Evolutionary conservation across 2,329 filamentous ascomycete genomes (phyloP), one percentile per base, ranked within the genome.

Genomic region (Xylaria sp.): DNA sequence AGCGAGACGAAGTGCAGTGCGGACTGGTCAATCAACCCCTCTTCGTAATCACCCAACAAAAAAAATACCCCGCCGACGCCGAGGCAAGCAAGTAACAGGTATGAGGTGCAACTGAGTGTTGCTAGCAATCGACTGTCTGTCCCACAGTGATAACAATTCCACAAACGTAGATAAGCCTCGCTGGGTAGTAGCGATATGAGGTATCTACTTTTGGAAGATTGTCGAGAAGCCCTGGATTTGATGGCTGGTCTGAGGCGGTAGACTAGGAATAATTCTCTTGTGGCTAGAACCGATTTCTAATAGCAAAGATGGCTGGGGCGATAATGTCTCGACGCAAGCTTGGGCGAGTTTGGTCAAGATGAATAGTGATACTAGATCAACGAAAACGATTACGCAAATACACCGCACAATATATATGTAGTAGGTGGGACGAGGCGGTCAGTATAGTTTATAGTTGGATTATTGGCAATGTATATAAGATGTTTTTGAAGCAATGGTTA

Each of bases 11-110:
- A n/a, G 34, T 27, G 39, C 47, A 48, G 47, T 48, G 21, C 21
- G 48, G 53, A 47, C 47, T 32, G 57, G 51, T 56, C 32, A 24
- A 47, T 34, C 60, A 62, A 64, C 42, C 62, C 57, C 47, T 65
- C 62, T 62, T 51, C 48, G 3, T 36, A 59, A 57, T 19, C 24
- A 5, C 45, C 47, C 27, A 51, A 56, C 3, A 19, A 55, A 42
- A 0, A 57, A 63, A 50, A 9, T n/a, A n/a, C n/a, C 50, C 34
- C 50, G n/a, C n/a, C n/a, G n/a, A n/a, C 59, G 19, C n/a, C 55
- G 47, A 56, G 50, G 39, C 53, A 63, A 51, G 48, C 21, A 27
- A 24, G 48, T 8, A 53, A 11, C 39, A 50, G 47, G 47, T 50
- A 27, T 50, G 19, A 12, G n/a, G 19, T 24, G 21, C n/a, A n/a